phyloP scores from a whole-genome alignment of 2,329 filamentous ascomycete genomes.

The Phaeosphaeria sp. region DNA sequence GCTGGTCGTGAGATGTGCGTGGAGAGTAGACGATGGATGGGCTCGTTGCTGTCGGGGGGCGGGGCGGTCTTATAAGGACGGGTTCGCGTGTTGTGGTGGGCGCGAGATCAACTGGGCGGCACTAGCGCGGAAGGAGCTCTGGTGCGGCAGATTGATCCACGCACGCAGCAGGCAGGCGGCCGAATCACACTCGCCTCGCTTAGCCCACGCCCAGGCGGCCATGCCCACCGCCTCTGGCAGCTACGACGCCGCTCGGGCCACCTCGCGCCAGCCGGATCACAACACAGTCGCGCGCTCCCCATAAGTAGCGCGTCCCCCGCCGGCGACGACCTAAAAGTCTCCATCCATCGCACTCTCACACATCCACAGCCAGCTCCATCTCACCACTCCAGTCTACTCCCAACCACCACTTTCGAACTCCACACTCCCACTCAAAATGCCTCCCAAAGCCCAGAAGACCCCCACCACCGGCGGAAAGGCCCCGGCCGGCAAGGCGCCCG shows the following conservation, averaged over 20 bases:
- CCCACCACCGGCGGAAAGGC: constrained; percentile 93
- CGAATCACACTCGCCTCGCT: constrained; percentile 36
- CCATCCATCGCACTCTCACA: constrained; percentile 36
- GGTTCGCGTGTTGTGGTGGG: constrained; percentile 48
- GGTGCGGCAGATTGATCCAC: constrained; percentile 1
- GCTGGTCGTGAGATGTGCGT: constrained; percentile 35
- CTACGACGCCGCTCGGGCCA: constrained; percentile 37
- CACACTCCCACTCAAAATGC: constrained; percentile 68
- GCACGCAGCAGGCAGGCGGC: background rate
- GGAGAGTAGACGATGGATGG: constrained; percentile 49
- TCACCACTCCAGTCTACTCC: constrained; percentile 18
- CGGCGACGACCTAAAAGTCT: constrained; percentile 45
- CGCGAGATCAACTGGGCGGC: constrained; percentile 48
- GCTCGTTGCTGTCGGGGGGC: constrained; percentile 48
- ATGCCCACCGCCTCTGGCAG: constrained; percentile 18
- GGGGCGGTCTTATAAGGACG: constrained; percentile 50
- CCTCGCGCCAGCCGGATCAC: constrained; percentile 46
- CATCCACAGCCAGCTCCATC: constrained; percentile 25
- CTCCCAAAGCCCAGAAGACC: constrained; percentile 99
- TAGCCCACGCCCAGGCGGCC: constrained; percentile 24
- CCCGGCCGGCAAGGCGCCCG: constrained; percentile 77
- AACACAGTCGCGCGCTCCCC: constrained; percentile 48
- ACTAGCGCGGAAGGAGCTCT: constrained; percentile 37
- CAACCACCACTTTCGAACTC: constrained; percentile 13
- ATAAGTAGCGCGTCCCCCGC: constrained; percentile 53